Evolutionary conservation across 1,284 basidiomycete species (phyloP).

Genomic region (Tranzscheliella williamsii): DNA sequence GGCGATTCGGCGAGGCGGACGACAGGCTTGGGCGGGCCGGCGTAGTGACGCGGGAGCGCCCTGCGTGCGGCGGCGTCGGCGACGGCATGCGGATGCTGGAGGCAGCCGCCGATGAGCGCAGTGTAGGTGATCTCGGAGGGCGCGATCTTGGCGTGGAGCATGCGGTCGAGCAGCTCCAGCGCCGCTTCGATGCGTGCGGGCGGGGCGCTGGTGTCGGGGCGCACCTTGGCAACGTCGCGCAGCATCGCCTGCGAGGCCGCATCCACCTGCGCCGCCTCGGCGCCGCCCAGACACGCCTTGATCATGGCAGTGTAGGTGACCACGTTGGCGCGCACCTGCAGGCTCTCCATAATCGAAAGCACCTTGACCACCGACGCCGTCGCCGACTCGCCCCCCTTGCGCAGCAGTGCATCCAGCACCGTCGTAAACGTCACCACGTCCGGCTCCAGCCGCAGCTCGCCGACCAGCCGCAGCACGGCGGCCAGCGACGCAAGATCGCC

Average conservation of each 20-base stretch:
- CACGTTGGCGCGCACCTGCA: constrained; percentile 41
- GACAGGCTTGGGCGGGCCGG: constrained; percentile 5
- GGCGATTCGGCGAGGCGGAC: constrained; percentile 7
- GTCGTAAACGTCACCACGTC: constrained; percentile 55
- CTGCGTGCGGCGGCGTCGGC: constrained; percentile 8
- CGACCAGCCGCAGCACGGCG: constrained; percentile 27
- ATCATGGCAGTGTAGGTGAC: constrained; percentile 54
- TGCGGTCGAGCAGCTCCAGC: constrained; percentile 42
- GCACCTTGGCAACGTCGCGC: constrained; percentile 1
- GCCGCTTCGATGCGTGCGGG: constrained; percentile 37
- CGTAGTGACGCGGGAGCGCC: constrained; percentile 8
- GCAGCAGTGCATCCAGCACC: constrained; percentile 46
- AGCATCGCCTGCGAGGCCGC: constrained; percentile 10
- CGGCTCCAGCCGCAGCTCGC: constrained; percentile 22
- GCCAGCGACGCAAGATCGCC: constrained; percentile 31
- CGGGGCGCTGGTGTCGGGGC: neutral
- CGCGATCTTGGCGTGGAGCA: constrained; percentile 37
- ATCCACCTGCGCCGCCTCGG: constrained; percentile 20
- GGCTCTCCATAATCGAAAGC: constrained; percentile 39
- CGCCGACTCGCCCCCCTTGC: constrained; percentile 31
- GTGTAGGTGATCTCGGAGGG: constrained; percentile 48
- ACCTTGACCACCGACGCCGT: constrained; percentile 27
- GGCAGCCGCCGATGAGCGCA: constrained; percentile 31
- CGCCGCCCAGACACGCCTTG: constrained; percentile 44
- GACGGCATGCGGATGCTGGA: constrained; percentile 22